phyloP scores from a whole-genome alignment of 225 moss, liverwort and hornwort species.

The Neckera pumila region DNA sequence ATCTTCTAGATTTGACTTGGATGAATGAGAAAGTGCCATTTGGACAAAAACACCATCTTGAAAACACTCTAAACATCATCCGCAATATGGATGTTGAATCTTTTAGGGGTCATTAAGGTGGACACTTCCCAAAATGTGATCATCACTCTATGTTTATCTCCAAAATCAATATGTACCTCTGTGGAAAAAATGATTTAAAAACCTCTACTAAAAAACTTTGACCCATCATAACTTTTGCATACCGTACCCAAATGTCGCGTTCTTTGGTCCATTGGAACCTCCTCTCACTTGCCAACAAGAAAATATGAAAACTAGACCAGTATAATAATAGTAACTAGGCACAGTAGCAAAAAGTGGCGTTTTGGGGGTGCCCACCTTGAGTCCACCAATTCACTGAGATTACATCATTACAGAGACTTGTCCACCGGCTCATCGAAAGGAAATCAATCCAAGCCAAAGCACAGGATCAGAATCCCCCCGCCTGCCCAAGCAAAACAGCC shows the following conservation, averaged over 20 bases:
- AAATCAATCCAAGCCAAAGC: neutral
- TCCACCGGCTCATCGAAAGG: neutral
- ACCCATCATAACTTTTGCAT: neutral
- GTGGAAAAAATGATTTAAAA: too few relatives aligned
- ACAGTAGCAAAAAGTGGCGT: neutral
- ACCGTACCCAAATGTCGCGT: accelerated
- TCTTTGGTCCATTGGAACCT: neutral
- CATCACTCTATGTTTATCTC: too few relatives aligned
- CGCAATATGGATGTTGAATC: too few relatives aligned
- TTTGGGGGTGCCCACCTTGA: neutral
- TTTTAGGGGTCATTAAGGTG: too few relatives aligned
- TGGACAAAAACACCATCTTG: too few relatives aligned
- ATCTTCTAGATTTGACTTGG: too few relatives aligned
- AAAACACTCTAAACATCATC: too few relatives aligned
- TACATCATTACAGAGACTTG: neutral
- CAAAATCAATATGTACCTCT: too few relatives aligned
- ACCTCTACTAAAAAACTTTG: too few relatives aligned
- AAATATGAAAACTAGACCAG: neutral
- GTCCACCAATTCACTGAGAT: neutral
- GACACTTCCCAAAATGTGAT: too few relatives aligned
- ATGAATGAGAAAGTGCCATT: too few relatives aligned
- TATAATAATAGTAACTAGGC: neutral
- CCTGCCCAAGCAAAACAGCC: neutral
- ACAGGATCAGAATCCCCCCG: neutral
- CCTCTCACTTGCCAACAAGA: neutral